Percentiles rank a stretch among this genome's conserved stretches.
These are phyloP conservation scores for Coccomyxa sp. DNA, from an alignment of 139 green algal species.

Conservation along the genomic window DNA sequence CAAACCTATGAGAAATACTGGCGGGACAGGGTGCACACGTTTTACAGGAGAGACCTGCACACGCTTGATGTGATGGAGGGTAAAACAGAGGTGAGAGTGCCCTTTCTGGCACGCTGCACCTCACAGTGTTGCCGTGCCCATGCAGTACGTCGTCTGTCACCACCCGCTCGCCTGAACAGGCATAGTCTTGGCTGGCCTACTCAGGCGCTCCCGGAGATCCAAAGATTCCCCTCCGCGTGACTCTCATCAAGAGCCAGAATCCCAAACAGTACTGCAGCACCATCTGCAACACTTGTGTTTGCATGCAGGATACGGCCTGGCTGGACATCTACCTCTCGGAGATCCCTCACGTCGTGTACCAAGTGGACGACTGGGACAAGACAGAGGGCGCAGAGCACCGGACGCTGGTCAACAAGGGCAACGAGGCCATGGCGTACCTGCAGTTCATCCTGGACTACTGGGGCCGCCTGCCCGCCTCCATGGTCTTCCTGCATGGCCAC, in stretches of 20 bases:
- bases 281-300: no score
- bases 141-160: not conserved
- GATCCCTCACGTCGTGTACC: conserved; percentile 11
- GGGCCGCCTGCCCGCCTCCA: conserved; percentile 15
- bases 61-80: not conserved
- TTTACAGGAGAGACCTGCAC: not conserved
- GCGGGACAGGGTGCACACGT: not conserved
- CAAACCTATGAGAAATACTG: not conserved
- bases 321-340: conserved; percentile 12
- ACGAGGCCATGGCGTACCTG: conserved; percentile 21
- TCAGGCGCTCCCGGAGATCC: no score
- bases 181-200: no score
- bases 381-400: not conserved
- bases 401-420: conserved; percentile 12
- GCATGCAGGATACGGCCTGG: conserved; percentile 7
- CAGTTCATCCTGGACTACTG: conserved; percentile 27
- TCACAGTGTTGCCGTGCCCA: not conserved
- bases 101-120: not conserved
- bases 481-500: conserved; percentile 24
- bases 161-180: not conserved
- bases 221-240: no score
- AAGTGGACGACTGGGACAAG: not conserved
- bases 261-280: no score
- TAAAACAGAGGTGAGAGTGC: not conserved
- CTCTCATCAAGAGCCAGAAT: no score